phyloP scores from a whole-genome alignment of 305 asterid genomes.

The Ilex paraguariensis region DNA sequence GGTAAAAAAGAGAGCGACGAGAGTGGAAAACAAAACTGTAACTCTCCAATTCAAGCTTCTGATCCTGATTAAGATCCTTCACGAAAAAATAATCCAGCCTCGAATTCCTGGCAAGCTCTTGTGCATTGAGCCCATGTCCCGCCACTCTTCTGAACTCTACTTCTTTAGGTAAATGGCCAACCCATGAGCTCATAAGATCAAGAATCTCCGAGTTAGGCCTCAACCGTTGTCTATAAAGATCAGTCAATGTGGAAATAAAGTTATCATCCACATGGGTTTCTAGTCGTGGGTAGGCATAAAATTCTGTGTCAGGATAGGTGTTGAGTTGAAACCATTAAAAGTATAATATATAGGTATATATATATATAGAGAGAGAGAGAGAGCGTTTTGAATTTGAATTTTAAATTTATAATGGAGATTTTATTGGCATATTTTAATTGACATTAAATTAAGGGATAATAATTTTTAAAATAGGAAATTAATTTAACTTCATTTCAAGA shows the following conservation, averaged over 20 bases:
- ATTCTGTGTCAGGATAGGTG: constrained; percentile 48
- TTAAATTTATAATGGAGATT: no score
- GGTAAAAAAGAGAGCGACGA: no score
- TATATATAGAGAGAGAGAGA: no score
- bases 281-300: constrained; percentile 63
- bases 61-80: constrained; percentile 71
- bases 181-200: constrained; percentile 87
- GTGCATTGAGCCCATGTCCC: constrained; percentile 84
- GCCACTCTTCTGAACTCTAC: constrained; percentile 59
- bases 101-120: constrained; percentile 66
- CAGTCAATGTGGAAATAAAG: constrained; percentile 49
- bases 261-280: constrained; percentile 62
- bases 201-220: constrained; percentile 67
- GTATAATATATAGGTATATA: no score
- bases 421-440: no score
- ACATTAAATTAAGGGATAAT: no score
- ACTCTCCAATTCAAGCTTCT: constrained; percentile 37
- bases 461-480: no score
- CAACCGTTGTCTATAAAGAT: constrained; percentile 44
- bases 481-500: no score
- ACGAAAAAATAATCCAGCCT: constrained; percentile 68
- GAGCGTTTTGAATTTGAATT: no score
- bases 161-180: constrained; percentile 74
- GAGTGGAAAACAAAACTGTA: no score
- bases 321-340: no score